Percentiles rank a stretch among this genome's conserved stretches.
These are phyloP conservation scores for Apiospora hydei DNA, from an alignment of 2,329 filamentous ascomycete species.

Conservation along the genomic window DNA sequence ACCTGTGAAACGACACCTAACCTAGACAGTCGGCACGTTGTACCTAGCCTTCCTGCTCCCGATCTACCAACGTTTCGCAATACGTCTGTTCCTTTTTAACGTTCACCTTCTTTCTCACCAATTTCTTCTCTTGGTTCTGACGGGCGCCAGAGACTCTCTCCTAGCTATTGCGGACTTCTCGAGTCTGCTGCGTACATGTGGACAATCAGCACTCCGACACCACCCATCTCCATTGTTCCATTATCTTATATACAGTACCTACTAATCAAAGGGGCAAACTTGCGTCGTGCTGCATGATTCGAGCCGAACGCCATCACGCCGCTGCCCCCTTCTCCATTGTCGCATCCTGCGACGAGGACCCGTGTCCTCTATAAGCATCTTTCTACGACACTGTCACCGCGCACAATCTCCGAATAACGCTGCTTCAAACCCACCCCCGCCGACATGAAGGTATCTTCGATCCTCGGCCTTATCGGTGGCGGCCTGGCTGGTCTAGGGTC, in stretches of 20 bases:
- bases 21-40: slow-evolving; percentile 1
- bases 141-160: not conserved
- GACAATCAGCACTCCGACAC: not conserved
- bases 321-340: slow-evolving; percentile 19
- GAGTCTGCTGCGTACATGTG: slow-evolving; percentile 8
- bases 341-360: slow-evolving; percentile 17
- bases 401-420: not conserved
- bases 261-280: slow-evolving; percentile 20
- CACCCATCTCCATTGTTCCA: not conserved
- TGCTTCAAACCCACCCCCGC: slow-evolving; percentile 19
- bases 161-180: not conserved
- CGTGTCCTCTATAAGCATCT: not conserved
- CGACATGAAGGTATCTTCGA: slow-evolving; percentile 59
- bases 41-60: not conserved
- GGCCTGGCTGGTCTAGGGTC: slow-evolving; percentile 58
- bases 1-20: slow-evolving; percentile 20
- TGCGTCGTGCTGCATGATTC: not conserved
- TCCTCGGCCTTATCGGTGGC: slow-evolving; percentile 57
- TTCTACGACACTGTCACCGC: not conserved
- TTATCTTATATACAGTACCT: not conserved
- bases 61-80: slow-evolving; percentile 17
- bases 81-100: slow-evolving; percentile 1
- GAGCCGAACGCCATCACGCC: not conserved
- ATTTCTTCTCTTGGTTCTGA: slow-evolving; percentile 10
- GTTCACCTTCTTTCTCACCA: slow-evolving; percentile 18